A percentile compares a stretch with the other conserved stretches of the same genome.
Conservation (phyloP, 306 rosid species). For the Vicia villosa region DNA sequence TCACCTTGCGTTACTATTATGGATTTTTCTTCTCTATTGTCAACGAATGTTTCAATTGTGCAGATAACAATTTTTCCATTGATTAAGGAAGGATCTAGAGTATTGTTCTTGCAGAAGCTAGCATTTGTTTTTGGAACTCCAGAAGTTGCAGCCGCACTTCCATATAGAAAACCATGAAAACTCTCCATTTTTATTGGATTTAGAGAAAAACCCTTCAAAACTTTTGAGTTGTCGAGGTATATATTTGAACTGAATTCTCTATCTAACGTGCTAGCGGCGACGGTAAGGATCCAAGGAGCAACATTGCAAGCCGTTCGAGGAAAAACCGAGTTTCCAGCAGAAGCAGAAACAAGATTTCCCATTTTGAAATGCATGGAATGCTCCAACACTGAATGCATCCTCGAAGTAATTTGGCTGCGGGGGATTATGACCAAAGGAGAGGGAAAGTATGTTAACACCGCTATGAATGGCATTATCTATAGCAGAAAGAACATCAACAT, state of each 20-base stretch:
- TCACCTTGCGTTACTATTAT: slow-evolving; percentile 51
- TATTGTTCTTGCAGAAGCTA: slow-evolving; percentile 72
- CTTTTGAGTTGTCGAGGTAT: too few relatives aligned
- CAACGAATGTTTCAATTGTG: slow-evolving; percentile 47
- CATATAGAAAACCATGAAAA: too few relatives aligned
- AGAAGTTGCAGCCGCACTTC: slow-evolving; percentile 58
- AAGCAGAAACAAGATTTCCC: slow-evolving; percentile 71
- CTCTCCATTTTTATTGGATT: too few relatives aligned
- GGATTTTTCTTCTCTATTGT: slow-evolving; percentile 47
- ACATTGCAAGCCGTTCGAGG: slow-evolving; percentile 67
- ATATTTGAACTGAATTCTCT: too few relatives aligned
- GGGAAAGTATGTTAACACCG: too few relatives aligned
- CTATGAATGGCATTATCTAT: too few relatives aligned
- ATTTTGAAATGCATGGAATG: slow-evolving; percentile 68
- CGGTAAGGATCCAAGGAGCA: slow-evolving; percentile 83
- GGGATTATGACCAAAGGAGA: too few relatives aligned
- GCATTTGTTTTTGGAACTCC: slow-evolving; percentile 57
- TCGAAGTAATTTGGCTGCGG: slow-evolving; percentile 56
- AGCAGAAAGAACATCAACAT: too few relatives aligned
- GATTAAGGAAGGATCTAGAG: slow-evolving; percentile 53
- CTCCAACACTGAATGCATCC: too few relatives aligned
- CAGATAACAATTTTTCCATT: slow-evolving; percentile 67
- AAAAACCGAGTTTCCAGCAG: slow-evolving; percentile 65
- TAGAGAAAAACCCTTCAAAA: too few relatives aligned
- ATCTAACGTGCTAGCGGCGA: slow-evolving; percentile 70